Evolutionary conservation across 495 filamentous ascomycete species (phyloP).

Genomic region (Hyaloscypha variabilis): DNA sequence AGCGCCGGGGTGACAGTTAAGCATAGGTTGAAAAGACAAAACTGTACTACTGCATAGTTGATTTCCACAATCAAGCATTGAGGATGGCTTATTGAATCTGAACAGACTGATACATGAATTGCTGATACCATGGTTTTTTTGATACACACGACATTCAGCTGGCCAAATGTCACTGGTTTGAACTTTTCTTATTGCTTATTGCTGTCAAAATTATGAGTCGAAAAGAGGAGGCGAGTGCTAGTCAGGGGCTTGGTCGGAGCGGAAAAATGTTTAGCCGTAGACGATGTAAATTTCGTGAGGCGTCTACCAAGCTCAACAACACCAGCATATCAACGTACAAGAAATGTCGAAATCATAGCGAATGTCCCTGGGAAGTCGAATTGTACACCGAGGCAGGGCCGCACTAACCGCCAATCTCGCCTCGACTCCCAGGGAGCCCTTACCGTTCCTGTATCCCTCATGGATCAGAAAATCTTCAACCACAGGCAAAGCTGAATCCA

Average conservation of each 20-base stretch:
- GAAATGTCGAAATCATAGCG: slow-evolving; percentile 25
- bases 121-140: too few species aligned
- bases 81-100: neutral
- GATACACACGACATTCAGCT: too few species aligned
- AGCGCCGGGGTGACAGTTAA: slow-evolving; percentile 12
- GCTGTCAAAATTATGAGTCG: too few species aligned
- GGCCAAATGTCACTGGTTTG: too few species aligned
- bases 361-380: slow-evolving; percentile 33
- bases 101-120: too few species aligned
- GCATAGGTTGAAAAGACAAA: too few species aligned
- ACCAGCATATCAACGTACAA: neutral
- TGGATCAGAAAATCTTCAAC: slow-evolving; percentile 24
- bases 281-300: neutral
- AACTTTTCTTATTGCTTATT: too few species aligned
- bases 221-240: too few species aligned
- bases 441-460: slow-evolving; percentile 30
- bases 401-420: slow-evolving; percentile 21
- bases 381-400: slow-evolving; percentile 21
- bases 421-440: slow-evolving; percentile 30
- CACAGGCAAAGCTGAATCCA: neutral
- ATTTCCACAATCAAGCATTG: too few species aligned
- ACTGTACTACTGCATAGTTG: too few species aligned
- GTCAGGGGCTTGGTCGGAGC: neutral
- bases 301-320: neutral
- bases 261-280: neutral